Conservation (phyloP, 176 grass and related monocot species). For the Oryza glaberrima region DNA sequence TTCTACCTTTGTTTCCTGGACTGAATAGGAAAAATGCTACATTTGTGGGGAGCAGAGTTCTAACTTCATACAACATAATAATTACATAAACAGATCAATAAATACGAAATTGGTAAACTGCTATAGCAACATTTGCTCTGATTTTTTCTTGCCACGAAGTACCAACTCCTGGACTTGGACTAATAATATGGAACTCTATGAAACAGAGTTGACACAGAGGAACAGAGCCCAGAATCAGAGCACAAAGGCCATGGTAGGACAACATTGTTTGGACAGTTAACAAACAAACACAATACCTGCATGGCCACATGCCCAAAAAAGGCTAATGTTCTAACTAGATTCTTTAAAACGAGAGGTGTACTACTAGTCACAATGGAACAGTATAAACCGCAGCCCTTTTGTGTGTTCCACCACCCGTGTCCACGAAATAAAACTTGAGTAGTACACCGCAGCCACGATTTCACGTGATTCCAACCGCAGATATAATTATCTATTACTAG, state of each 20-base stretch:
- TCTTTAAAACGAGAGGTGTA: background rate
- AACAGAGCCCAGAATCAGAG: background rate
- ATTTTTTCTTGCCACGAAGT: background rate
- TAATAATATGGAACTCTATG: background rate
- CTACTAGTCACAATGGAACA: conserved; percentile 18
- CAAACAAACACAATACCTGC: background rate
- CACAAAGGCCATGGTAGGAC: background rate
- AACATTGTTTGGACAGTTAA: background rate
- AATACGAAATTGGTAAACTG: background rate
- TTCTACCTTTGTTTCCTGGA: too few relatives aligned
- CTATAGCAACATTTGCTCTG: background rate
- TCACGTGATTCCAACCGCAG: background rate
- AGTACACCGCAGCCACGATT: background rate
- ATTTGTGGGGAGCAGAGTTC: background rate
- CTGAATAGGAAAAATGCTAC: background rate
- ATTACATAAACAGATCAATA: background rate
- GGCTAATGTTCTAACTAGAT: background rate
- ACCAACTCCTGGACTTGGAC: background rate
- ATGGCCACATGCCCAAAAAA: background rate
- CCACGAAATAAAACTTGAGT: background rate
- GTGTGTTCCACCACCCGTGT: background rate
- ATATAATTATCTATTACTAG: background rate
- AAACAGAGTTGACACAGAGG: background rate
- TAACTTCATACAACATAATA: background rate
- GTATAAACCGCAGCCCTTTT: background rate